phyloP scores from a whole-genome alignment of 106 monocot genomes.

The Triglochin maritima region DNA sequence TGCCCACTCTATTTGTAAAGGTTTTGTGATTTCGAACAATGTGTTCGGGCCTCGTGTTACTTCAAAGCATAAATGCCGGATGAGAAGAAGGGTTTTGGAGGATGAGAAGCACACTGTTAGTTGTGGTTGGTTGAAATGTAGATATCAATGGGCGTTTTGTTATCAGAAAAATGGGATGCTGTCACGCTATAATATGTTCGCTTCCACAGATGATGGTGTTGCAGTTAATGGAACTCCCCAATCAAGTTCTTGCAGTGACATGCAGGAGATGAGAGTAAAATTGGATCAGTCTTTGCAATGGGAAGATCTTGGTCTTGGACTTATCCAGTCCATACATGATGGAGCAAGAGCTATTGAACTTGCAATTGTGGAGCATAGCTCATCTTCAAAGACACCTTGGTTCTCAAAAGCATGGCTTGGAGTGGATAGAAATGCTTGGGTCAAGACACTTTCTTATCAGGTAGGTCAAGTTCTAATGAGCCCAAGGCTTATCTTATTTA shows the following conservation, averaged over 20 bases:
- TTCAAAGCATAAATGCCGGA: slow-evolving; percentile 15
- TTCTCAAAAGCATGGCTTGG: slow-evolving; percentile 87
- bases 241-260: slow-evolving; percentile 24
- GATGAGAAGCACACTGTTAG: slow-evolving; percentile 10
- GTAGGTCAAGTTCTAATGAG: too few relatives aligned
- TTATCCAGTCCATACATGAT: slow-evolving; percentile 84
- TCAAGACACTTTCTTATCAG: slow-evolving; percentile 90
- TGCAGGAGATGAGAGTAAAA: slow-evolving; percentile 46
- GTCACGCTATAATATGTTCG: slow-evolving; percentile 13
- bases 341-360: slow-evolving; percentile 78
- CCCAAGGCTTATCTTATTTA: too few relatives aligned
- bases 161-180: slow-evolving; percentile 20
- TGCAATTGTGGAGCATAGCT: slow-evolving; percentile 57
- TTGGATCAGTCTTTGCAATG: slow-evolving; percentile 41
- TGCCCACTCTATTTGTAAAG: slow-evolving; percentile 17
- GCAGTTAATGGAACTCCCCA: slow-evolving; percentile 49
- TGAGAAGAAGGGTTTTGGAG: slow-evolving; percentile 16
- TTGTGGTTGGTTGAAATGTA: slow-evolving; percentile 26
- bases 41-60: slow-evolving; percentile 2
- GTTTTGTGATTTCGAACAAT: slow-evolving; percentile 11
- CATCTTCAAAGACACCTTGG: slow-evolving; percentile 56
- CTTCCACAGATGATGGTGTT: slow-evolving; percentile 53
- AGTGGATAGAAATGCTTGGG: slow-evolving; percentile 71
- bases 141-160: slow-evolving; percentile 7
- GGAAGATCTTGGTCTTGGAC: slow-evolving; percentile 46